These are phyloP conservation scores for Tetraselmis striata DNA, from an alignment of 139 green algal genomes.

Conservation along the genomic window DNA sequence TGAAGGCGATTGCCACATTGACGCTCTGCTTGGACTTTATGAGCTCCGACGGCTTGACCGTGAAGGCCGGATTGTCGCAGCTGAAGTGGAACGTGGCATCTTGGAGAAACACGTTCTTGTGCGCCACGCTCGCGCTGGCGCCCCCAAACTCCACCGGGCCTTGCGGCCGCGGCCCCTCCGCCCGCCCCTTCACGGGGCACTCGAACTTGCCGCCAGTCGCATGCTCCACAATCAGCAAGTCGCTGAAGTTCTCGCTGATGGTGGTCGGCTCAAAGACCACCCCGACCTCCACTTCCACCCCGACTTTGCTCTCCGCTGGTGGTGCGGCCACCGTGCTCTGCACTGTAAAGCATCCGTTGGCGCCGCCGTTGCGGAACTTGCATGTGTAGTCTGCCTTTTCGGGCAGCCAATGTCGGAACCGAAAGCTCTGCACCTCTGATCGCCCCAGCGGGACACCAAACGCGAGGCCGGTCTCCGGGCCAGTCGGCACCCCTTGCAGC, in stretches of 20 bases:
- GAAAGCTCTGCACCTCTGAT: conserved; percentile 51
- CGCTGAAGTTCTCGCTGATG: conserved; percentile 53
- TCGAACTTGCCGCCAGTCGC: conserved; percentile 49
- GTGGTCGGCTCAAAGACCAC: conserved; percentile 63
- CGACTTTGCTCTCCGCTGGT: conserved; percentile 25
- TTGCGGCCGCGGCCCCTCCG: conserved; percentile 62
- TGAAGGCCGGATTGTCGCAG: conserved; percentile 72
- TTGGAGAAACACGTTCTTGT: conserved; percentile 67
- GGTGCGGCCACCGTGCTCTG: conserved; percentile 20
- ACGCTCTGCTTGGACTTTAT: conserved; percentile 57
- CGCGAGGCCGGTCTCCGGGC: conserved; percentile 43
- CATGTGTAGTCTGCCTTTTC: conserved; percentile 67
- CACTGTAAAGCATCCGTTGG: conserved; percentile 32
- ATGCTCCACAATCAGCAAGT: conserved; percentile 49
- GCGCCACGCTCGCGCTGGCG: conserved; percentile 34
- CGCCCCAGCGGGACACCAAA: conserved; percentile 65
- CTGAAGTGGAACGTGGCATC: conserved; percentile 57
- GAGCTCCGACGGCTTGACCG: conserved; percentile 44
- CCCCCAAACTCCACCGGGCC: conserved; percentile 56
- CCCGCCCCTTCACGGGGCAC: conserved; percentile 57
- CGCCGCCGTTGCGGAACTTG: conserved; percentile 26
- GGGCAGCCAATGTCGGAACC: conserved; percentile 63
- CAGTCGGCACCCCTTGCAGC: conserved; percentile 46
- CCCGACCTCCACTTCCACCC: conserved; percentile 50
- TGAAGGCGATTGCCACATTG: conserved; percentile 52